Base-by-base conservation (phyloP, 2,329 filamentous ascomycete species). In the Chrysoporthe puriensis region DNA sequence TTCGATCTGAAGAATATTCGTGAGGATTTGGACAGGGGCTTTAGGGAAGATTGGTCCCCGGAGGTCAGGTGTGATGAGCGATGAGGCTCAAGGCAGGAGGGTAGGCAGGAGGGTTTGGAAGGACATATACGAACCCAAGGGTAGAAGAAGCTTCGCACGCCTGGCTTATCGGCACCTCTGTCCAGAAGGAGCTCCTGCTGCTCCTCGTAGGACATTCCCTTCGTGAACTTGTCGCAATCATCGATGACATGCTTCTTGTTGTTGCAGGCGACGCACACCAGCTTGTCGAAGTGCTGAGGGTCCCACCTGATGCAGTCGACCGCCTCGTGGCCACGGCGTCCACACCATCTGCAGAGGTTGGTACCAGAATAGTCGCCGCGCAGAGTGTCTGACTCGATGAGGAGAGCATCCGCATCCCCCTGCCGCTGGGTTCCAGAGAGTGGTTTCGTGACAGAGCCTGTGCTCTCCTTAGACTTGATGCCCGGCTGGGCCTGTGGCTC, bases 291-390 rank as follows among this genome's bases (percentile, higher is more conserved):
- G 42, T 62, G 61, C 9, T 21, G 16, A 7, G 50, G 57, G 42
- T 64, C 64, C 64, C 61, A 67, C 34, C 14, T 61, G 44, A 68
- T 46, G 36, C 66, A 68, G 9, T 14, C 46, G 3, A 58, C 18
- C 6, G 64, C 61, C 64, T 64, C 64, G 56, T 69, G 64, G 42
- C 60, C 64, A 48, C n/a, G 26, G 16, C 56, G 61, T 7, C 18
- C 32, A 44, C 67, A 69, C 64, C 62, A 66, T 26, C 62, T 59
- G 54, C 67, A 69, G 14, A 50, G 14, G 3, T 48, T 59, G 14
- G 8, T 69, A 52, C 66, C 63, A 9, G 66, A 50, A 13, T 59
- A 54, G 52, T 66, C 54, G 14, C 6, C 44, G 18, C 57, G 66
- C n/a, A 2, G 11, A 3, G 7, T 34, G 26, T 61, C 59, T 18